Percentiles rank a stretch among this genome's conserved stretches.
These are phyloP conservation scores for Zea mays DNA, from an alignment of 176 grass and related monocot genomes.

Conservation along the genomic window DNA sequence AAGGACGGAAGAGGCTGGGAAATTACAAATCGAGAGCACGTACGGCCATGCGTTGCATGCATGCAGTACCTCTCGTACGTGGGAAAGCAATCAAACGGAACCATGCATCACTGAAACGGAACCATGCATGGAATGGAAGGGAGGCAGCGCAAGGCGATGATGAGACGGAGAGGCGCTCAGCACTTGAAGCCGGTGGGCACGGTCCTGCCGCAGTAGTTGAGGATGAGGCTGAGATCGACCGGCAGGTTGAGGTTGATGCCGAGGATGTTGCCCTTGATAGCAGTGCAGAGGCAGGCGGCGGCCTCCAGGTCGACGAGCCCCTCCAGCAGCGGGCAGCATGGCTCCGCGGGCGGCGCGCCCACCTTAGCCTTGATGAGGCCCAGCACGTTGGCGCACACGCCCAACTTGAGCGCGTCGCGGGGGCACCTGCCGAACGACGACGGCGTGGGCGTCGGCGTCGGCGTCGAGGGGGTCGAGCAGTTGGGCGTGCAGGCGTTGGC, in stretches of 20 bases:
- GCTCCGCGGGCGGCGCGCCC: conserved; percentile 14
- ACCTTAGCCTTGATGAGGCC: conserved; percentile 44
- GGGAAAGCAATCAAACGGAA: not conserved
- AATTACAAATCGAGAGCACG: too few species aligned
- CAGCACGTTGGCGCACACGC: conserved; percentile 46
- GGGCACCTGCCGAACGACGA: conserved; percentile 38
- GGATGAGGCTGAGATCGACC: conserved; percentile 52
- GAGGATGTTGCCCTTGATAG: conserved; percentile 58
- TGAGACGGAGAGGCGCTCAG: not conserved
- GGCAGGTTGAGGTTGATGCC: conserved; percentile 42
- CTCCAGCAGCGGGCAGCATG: conserved; percentile 63
- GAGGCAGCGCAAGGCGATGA: not conserved
- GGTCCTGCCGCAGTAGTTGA: conserved; percentile 54
- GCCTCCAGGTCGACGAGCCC: conserved; percentile 73
- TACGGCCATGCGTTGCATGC: too few species aligned
- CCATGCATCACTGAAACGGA: too few species aligned
- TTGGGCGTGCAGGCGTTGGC: not conserved
- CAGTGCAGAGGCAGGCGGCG: conserved; percentile 79
- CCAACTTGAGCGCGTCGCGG: conserved; percentile 45
- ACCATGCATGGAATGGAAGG: not conserved
- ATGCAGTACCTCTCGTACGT: not conserved
- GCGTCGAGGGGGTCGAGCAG: not conserved
- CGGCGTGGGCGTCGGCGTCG: conserved; percentile 7
- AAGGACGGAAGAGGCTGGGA: not conserved
- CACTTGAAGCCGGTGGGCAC: conserved; percentile 36